These are phyloP conservation scores for Kluyveromyces sp. DNA, from an alignment of 1,139 yeast species.

Conservation along the genomic window DNA sequence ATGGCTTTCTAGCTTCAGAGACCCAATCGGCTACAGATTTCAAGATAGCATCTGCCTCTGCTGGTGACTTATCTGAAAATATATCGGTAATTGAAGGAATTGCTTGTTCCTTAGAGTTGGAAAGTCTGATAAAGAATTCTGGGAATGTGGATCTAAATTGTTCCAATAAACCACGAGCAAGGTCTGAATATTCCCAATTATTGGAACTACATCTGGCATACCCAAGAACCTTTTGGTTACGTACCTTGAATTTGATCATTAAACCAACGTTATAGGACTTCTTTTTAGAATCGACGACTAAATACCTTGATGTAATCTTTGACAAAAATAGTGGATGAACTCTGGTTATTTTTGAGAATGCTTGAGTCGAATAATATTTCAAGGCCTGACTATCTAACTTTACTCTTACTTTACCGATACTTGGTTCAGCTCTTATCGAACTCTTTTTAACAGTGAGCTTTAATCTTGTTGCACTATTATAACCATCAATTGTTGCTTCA, in stretches of 20 bases:
- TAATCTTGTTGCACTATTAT: conserved; percentile 40
- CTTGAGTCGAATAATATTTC: conserved; percentile 59
- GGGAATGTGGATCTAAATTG: conserved; percentile 61
- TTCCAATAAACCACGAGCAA: conserved; percentile 60
- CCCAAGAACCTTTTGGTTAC: conserved; percentile 79
- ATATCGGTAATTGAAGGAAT: conserved; percentile 39
- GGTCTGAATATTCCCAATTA: conserved; percentile 79
- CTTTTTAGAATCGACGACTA: conserved; percentile 48
- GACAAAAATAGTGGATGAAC: conserved; percentile 63
- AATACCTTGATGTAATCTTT: conserved; percentile 64
- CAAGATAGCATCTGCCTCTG: conserved; percentile 39
- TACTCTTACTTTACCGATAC: conserved; percentile 53
- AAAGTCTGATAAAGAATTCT: conserved; percentile 38
- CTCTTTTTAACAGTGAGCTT: conserved; percentile 51
- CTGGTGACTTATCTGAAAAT: conserved; percentile 30
- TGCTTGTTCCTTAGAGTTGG: conserved; percentile 25
- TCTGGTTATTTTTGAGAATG: conserved; percentile 51
- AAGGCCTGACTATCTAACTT: conserved; percentile 47
- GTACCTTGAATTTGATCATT: conserved; percentile 74
- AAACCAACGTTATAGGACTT: conserved; percentile 71
- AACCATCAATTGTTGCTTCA: conserved; percentile 66
- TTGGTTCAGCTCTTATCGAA: conserved; percentile 48
- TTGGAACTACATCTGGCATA: conserved; percentile 61
- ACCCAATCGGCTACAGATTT: conserved; percentile 50
- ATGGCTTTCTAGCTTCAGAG: conserved; percentile 44